Evolutionary conservation across 768 basidiomycete species (phyloP).

Genomic region (Lactifluus pinguis): DNA sequence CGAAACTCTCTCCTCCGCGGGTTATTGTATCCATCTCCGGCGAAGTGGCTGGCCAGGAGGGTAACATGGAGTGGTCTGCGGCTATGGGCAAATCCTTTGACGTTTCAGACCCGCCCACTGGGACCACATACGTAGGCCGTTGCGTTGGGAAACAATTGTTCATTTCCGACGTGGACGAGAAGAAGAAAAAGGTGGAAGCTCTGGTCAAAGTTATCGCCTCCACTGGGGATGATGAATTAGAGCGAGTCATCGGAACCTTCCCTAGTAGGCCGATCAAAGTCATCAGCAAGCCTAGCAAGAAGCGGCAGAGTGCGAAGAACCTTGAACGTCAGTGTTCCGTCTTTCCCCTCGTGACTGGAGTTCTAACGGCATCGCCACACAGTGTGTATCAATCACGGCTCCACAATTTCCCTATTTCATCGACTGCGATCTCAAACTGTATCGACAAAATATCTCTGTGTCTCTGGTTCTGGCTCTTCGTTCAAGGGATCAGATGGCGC

Average conservation of each 20-base stretch:
- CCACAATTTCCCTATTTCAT: conserved; percentile 92
- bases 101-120: conserved; percentile 64
- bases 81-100: conserved; percentile 81
- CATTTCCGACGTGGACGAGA: conserved; percentile 91
- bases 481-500: conserved; percentile 92
- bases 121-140: conserved; percentile 85
- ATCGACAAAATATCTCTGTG: conserved; percentile 91
- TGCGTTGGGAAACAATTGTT: conserved; percentile 92
- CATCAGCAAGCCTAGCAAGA: conserved; percentile 97
- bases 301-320: conserved; percentile 89
- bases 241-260: conserved; percentile 81
- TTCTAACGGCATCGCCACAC: conserved; percentile 12
- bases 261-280: conserved; percentile 95
- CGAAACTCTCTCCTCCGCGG: conserved; percentile 66
- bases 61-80: conserved; percentile 80
- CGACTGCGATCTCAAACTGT: conserved; percentile 93
- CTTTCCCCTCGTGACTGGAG: conserved; percentile 10
- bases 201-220: conserved; percentile 82
- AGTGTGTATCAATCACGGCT: conserved; percentile 96
- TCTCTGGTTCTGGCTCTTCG: conserved; percentile 85
- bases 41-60: conserved; percentile 78
- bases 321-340: conserved; percentile 60
- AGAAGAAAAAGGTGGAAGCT: conserved; percentile 92
- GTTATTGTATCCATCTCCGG: conserved; percentile 90
- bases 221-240: conserved; percentile 68